Base-by-base conservation (phyloP, 441 rosid species). In the Croton setiger region DNA sequence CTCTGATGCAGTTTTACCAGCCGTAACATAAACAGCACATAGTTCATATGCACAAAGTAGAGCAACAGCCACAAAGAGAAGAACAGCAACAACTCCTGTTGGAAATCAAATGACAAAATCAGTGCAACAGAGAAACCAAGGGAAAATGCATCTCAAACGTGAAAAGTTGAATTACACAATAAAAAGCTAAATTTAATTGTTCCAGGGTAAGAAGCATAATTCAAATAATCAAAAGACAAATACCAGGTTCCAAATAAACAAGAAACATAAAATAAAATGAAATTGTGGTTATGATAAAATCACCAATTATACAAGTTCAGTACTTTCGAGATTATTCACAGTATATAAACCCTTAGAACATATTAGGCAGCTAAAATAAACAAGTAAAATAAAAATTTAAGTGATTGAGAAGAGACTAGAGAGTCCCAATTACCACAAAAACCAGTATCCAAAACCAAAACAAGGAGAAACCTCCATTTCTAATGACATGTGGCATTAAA, bases 21-120 rank as follows among this genome's bases (percentile, higher is more conserved):
- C 92, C 39, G 97, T 93, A 69, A 96, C 96, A 81, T 96, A 96
- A 66, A 93, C 98, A 78, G 98, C 99, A 80, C 97, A 93, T 54
- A 96, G 88, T 80, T 96, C 99, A 79, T 96, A 96, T 53, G 97
- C 97, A 72, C 99, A 96, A 57, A 96, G 97, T 58, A 96, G 79
- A 55, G 93, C 90, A 76, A 96, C 99, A 71, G 95, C 98, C 75
- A 91, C 84, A 83, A 96, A 93, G 76, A 96, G 99, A 75, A 96
- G 99, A 80, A 96, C 76, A 70, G 98, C 99, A 27, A 96, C 98
- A 70, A 90, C 97, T 80, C 98, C 99, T 96, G 87, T 73, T 57
- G 68, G 15, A 64, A 52, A 59, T 68, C 45, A 49, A 51, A 64
- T 8, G 51, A 63, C 31, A 54, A 74, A 49, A 73, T 75, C n/a